phyloP scores from a whole-genome alignment of 2,329 filamentous ascomycete genomes.

The Geosmithia putterillii region DNA sequence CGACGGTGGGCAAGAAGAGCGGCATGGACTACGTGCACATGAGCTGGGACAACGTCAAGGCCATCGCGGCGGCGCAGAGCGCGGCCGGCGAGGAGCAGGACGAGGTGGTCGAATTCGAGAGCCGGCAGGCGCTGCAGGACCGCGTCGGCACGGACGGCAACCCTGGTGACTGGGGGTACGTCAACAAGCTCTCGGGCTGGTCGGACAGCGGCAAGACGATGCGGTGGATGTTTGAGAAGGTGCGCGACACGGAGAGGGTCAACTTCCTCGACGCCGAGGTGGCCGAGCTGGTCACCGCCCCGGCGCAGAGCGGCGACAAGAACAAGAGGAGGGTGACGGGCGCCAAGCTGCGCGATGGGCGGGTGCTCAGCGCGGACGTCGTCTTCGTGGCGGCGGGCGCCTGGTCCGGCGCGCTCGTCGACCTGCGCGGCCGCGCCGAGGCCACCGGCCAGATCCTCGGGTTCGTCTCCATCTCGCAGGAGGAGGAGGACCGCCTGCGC shows the following conservation, averaged over 20 bases:
- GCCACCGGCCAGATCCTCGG: conserved; percentile 74
- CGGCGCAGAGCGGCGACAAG: too few species aligned
- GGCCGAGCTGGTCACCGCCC: conserved; percentile 24
- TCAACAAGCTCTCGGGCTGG: conserved; percentile 69
- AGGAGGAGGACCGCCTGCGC: conserved; percentile 54
- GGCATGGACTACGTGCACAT: conserved; percentile 46
- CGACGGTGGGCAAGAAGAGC: conserved; percentile 20
- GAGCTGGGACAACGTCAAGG: conserved; percentile 49
- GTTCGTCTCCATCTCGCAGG: conserved; percentile 61
- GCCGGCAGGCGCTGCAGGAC: conserved; percentile 27
- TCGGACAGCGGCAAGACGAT: conserved; percentile 64
- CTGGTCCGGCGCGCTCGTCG: conserved; percentile 70
- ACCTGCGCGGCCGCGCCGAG: conserved; percentile 62
- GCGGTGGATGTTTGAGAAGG: conserved; percentile 45
- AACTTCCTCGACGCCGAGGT: conserved; percentile 40
- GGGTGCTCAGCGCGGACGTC: conserved; percentile 49
- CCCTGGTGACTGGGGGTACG: conserved; percentile 56
- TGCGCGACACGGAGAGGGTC: conserved; percentile 42
- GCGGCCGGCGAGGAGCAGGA: conserved; percentile 18
- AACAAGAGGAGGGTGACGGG: conserved; percentile 1
- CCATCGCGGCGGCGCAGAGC: conserved; percentile 26
- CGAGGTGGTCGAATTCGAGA: conserved; percentile 32
- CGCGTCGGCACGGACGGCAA: conserved; percentile 34
- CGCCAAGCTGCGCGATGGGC: conserved; percentile 5
- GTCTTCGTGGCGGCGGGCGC: conserved; percentile 76